Base-by-base conservation (phyloP, 169 alveolate species). In the Ichthyophthirius multifiliis region DNA sequence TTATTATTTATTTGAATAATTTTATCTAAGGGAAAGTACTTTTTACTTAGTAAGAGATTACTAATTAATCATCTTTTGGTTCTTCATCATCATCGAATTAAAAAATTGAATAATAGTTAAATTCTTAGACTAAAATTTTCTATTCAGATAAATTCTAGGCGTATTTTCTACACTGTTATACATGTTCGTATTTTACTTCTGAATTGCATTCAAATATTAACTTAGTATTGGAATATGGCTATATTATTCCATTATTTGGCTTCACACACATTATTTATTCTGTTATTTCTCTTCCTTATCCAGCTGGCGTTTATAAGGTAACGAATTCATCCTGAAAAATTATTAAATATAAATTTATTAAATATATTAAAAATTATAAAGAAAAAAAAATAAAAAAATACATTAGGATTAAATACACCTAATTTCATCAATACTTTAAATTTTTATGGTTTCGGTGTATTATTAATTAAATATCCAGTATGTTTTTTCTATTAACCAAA, bases 401-500 rank as follows among this genome's bases (percentile, higher is more conserved):
- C 90, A 67, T 89, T 91, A 43, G 85, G 86, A 27, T 89, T 89
- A 15, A 83, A 71, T 30, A 89, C 75, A 62, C 94, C 93, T 16
- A 89, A 88, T 55, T 89, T 83, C 45, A 91, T 88, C 47, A 67
- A 77, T 32, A 93, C 88, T 75, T 90, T 90, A 76, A 81, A 93
- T 47, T 43, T 80, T 75, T 83, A 85, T 35, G 85, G 87, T 73
- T 84, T 86, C 3, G 97, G 97, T 15, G 94, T 94, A 84, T 93
- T 93, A 76, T 93, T 93, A 12, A 87, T 93, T 45, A 90, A 74
- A 73, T 79, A 90, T 3, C 94, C 97, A 20, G 76, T 82, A 64
- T 91, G 88, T 63, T 85, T 89, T 79, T 93, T 87, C 30, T 81
- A 77, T 64, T 90, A 90, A 1, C 97, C 97, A 86, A 89, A 89